phyloP scores from a whole-genome alignment of 208 protist species.

The Perkinsela sp. region DNA sequence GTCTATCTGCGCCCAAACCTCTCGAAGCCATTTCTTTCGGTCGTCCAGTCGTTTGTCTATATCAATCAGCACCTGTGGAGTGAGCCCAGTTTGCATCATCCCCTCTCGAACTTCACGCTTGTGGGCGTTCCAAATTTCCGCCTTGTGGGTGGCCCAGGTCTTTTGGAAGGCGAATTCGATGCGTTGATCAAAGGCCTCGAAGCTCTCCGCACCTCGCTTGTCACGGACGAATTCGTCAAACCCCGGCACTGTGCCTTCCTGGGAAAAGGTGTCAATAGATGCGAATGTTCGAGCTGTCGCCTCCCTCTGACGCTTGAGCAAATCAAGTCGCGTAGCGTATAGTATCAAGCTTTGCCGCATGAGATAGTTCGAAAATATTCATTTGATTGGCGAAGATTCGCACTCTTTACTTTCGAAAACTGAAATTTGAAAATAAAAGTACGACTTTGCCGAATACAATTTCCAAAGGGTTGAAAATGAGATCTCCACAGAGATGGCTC shows the following conservation, averaged over 20 bases:
- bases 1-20: slow-evolving; percentile 55
- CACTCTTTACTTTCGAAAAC: too few species aligned
- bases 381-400: too few species aligned
- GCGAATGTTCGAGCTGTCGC: not conserved
- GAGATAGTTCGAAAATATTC: too few species aligned
- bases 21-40: slow-evolving; percentile 28
- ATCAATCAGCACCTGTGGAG: slow-evolving; percentile 19
- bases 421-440: too few species aligned
- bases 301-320: not conserved
- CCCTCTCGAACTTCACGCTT: slow-evolving; percentile 22
- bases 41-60: slow-evolving; percentile 23
- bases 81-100: slow-evolving; percentile 18
- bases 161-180: slow-evolving; percentile 34
- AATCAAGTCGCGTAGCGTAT: not conserved
- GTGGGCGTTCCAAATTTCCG: slow-evolving; percentile 38
- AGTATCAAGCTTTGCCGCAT: not conserved
- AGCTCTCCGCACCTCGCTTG: slow-evolving; percentile 22
- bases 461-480: too few species aligned
- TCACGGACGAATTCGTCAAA: slow-evolving; percentile 41
- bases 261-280: not conserved
- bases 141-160: slow-evolving; percentile 19
- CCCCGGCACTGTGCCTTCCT: not conserved
- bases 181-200: slow-evolving; percentile 48
- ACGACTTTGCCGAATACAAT: too few species aligned
- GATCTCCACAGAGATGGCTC: too few species aligned